Evolutionary conservation across 2,329 filamentous ascomycete species (phyloP).

Genomic region (Sphaerulina vaccinii): DNA sequence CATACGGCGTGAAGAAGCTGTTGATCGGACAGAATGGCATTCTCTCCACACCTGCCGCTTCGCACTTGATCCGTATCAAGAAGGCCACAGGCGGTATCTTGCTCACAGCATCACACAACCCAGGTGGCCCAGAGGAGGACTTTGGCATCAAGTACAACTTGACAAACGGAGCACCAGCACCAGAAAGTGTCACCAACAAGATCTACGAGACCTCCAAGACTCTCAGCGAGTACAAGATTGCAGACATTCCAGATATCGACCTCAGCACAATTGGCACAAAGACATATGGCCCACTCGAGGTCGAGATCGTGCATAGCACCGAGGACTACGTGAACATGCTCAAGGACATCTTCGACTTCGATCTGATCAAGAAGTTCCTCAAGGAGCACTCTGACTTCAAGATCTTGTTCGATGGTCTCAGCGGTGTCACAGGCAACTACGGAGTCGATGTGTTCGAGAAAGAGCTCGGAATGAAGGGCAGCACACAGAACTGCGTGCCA

Average conservation of each 20-base stretch:
- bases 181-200: conserved; percentile 96
- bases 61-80: conserved; percentile 90
- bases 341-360: conserved; percentile 98
- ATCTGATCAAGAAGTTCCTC: conserved; percentile 93
- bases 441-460: conserved; percentile 92
- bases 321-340: conserved; percentile 91
- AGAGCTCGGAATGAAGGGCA: conserved; percentile 79
- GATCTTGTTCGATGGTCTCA: conserved; percentile 90
- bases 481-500: conserved; percentile 88
- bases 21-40: conserved; percentile 95
- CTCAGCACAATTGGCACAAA: conserved; percentile 77
- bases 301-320: conserved; percentile 92
- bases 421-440: conserved; percentile 93
- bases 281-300: conserved; percentile 82
- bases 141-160: conserved; percentile 99
- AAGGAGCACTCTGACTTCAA: conserved; percentile 86
- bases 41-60: conserved; percentile 91
- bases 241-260: conserved; percentile 82
- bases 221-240: conserved; percentile 87
- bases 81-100: conserved; percentile 96
- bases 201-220: conserved; percentile 91
- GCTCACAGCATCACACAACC: conserved; percentile 96
- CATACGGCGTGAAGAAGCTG: conserved; percentile 98
- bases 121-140: conserved; percentile 92
- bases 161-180: conserved; percentile 90